Base-by-base conservation (phyloP, 2,329 filamentous ascomycete genomes). In the Microdochium nivale region DNA sequence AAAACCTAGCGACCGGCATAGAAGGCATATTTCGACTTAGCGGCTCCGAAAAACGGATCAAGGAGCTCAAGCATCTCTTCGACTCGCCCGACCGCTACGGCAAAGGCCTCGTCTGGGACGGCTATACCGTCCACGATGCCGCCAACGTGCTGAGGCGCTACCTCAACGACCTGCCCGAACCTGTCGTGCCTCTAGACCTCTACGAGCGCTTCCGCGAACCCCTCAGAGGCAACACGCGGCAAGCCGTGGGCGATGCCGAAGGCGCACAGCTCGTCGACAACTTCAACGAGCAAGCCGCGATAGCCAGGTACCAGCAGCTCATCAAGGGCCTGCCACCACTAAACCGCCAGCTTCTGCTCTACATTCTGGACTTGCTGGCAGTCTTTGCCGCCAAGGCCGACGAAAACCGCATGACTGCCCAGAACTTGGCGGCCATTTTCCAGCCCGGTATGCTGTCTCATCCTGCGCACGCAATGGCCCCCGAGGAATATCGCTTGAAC, bases 311-410 rank as follows among this genome's bases (percentile, higher is more conserved):
- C 64, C 92, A 99, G 66, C 80, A 81, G 57, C 79, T 97, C 47
- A 99, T 99, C 64, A 95, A 90, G 37, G 88, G 96, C 61, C 76
- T 99, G 13, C 94, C 94, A 10, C 89, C 92, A 1, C 75, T 99
- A 32, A 97, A 99, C 66, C 85, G 91, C 53, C 94, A 99, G 68
- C 75, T 99, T 1, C 79, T 99, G 14, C 81, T 99, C 23, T 99
- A 99, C 67, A 95, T 99, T 52, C 80, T 99, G 40, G 94, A 99
- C 69, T 77, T 99, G 13, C 81, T 99, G 24, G 94, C 94, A 2
- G 94, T 99, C 16, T 99, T 99, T 64, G 91, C 94, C 4, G 94
- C 92, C 59, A 99, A 99, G 70, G 88, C 92, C 0, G 92, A 97
- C 59, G 81, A 95, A 62, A 99, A 99, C 68, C 87, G 94, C 58